Base-by-base conservation (phyloP, 2,329 filamentous ascomycete genomes). In the Alternaria sp. region DNA sequence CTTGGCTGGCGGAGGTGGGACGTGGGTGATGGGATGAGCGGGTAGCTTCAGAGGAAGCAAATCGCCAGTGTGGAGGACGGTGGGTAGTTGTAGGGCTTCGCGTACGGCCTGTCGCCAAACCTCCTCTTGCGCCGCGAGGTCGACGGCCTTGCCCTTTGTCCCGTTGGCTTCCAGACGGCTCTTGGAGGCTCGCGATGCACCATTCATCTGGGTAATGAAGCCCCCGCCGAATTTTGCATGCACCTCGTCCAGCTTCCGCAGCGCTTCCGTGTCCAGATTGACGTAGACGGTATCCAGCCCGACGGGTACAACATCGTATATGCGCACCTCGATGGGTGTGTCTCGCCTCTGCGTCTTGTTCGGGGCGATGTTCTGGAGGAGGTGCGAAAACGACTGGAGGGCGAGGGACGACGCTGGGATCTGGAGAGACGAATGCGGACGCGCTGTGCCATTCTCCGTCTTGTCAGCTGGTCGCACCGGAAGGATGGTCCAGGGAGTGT, bases 241-340 rank as follows among this genome's bases (percentile, higher is more conserved):
- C 47, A 93, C 89, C 75, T 93, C 89, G 72, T 97, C 92, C 44
- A 96, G 82, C 71, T 91, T 89, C 66, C 89, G 88, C 41, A 95
- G 86, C 7, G 94, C 85, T 57, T 95, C 90, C 49, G 88, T 90
- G 74, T 97, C 93, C 7, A 97, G 84, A 51, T 87, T 93, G 59
- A 98, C 92, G 75, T 93, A 97, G 16, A 98, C 86, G 0, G 91
- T 92, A 62, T 97, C 92, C 26, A 98, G 82, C 2, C 89, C 86
- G 26, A 98, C 80, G 2, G 94, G 91, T 8, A 89, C 85, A 7
- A 95, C 91, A 74, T 96, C 91, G 59, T 96, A 83, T 26, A 96
- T 86, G 59, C 92, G 84, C 63, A 98, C 90, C 78, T 97, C 94
- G 65, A 97, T 91, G 8, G 91, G 88, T 64, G 88, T 87, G 68